phyloP scores from a whole-genome alignment of 805 yeast genomes.

The Yamadazyma insecticola region DNA sequence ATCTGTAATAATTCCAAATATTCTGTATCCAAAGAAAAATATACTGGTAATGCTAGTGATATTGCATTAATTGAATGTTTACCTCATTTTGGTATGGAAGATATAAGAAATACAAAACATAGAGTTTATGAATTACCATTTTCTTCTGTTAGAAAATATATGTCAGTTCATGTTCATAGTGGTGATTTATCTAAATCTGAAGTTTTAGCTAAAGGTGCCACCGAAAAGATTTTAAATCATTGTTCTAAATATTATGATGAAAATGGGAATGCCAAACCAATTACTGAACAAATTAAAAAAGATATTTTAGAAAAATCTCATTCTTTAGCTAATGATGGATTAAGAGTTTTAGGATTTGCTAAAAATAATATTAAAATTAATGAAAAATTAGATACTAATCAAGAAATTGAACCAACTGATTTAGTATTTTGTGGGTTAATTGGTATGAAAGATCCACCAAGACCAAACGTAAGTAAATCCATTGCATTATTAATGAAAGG shows the following conservation, averaged over 20 bases:
- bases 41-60: conserved; percentile 91
- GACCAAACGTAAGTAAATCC: conserved; percentile 76
- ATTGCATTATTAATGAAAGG: conserved; percentile 77
- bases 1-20: conserved; percentile 72
- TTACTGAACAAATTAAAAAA: conserved; percentile 47
- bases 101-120: conserved; percentile 54
- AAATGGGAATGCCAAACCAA: conserved; percentile 54
- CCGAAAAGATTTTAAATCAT: conserved; percentile 62
- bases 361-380: conserved; percentile 33
- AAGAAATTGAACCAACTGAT: conserved; percentile 45
- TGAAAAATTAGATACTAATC: conserved; percentile 23
- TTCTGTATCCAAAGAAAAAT: conserved; percentile 64
- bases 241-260: conserved; percentile 58
- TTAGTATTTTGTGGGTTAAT: conserved; percentile 79
- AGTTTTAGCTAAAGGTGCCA: conserved; percentile 86
- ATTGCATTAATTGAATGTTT: conserved; percentile 80
- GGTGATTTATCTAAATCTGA: conserved; percentile 55
- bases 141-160: conserved; percentile 76
- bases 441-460: conserved; percentile 98
- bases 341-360: conserved; percentile 83
- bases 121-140: conserved; percentile 78
- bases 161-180: conserved; percentile 72
- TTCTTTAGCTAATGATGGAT: conserved; percentile 72
- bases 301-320: conserved; percentile 56
- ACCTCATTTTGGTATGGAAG: conserved; percentile 65